Conservation (phyloP, 192 early-diverging fungal genomes). For the Umbelopsis ramanniana region DNA sequence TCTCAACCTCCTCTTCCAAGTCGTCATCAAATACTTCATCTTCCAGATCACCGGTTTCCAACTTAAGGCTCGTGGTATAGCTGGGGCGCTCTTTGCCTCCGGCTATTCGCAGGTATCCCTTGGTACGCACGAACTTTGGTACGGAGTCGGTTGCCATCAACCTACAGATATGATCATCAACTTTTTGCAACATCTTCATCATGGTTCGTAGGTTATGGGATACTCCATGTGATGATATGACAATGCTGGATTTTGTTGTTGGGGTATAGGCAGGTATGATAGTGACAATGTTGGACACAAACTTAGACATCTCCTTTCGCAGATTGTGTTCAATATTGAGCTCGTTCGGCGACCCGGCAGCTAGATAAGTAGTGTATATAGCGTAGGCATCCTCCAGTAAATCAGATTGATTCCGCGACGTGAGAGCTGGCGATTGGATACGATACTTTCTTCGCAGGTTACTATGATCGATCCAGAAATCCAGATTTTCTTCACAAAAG, state of each 20-base stretch:
- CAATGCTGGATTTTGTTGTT: slow-evolving; percentile 18
- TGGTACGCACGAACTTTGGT: slow-evolving; percentile 63
- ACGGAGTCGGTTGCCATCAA: slow-evolving; percentile 78
- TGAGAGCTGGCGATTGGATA: slow-evolving; percentile 38
- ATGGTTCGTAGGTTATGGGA: slow-evolving; percentile 38
- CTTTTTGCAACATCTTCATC: slow-evolving; percentile 58
- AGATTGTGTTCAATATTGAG: slow-evolving; percentile 59
- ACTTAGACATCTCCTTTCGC: slow-evolving; percentile 48
- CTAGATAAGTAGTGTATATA: slow-evolving; percentile 56
- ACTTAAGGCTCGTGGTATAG: neutral
- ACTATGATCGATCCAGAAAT: slow-evolving; percentile 66
- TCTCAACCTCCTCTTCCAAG: neutral
- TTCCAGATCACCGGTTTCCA: neutral
- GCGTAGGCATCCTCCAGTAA: slow-evolving; percentile 55
- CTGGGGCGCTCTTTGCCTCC: neutral
- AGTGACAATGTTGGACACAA: slow-evolving; percentile 51
- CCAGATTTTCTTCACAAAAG: slow-evolving; percentile 75
- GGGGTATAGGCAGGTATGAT: slow-evolving; percentile 41
- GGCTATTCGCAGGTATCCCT: neutral
- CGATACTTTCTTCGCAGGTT: slow-evolving; percentile 51
- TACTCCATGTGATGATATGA: slow-evolving; percentile 33
- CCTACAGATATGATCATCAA: slow-evolving; percentile 72
- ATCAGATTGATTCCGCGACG: slow-evolving; percentile 45
- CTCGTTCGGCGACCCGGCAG: slow-evolving; percentile 47
- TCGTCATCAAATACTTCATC: neutral